Conservation (phyloP, 2,329 filamentous ascomycete genomes). For the Orbilia brochopaga region DNA sequence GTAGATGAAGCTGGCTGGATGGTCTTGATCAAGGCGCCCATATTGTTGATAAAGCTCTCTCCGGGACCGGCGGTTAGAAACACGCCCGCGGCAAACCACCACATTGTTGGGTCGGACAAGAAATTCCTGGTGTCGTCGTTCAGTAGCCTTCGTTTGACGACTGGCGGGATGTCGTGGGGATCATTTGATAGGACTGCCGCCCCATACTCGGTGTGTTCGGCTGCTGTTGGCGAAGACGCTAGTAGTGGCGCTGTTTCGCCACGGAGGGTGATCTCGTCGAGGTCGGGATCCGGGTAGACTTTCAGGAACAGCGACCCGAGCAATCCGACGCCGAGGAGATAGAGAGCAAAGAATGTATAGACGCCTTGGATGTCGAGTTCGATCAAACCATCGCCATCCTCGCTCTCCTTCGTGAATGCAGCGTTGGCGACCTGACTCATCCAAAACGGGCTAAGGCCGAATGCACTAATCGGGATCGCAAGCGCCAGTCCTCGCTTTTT, state of each 20-base stretch:
- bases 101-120: constrained; percentile 89
- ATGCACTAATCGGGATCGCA: constrained; percentile 87
- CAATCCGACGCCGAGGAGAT: constrained; percentile 74
- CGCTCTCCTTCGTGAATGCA: constrained; percentile 72
- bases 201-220: constrained; percentile 60
- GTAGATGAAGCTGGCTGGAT: constrained; percentile 67
- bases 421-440: constrained; percentile 84
- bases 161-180: constrained; percentile 58
- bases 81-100: constrained; percentile 88
- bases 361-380: constrained; percentile 79
- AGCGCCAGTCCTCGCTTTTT: constrained; percentile 86
- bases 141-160: constrained; percentile 85
- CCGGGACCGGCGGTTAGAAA: constrained; percentile 91
- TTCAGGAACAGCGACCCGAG: constrained; percentile 75
- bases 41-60: constrained; percentile 97
- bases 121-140: constrained; percentile 90
- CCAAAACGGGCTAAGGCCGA: constrained; percentile 95
- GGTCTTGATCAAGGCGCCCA: constrained; percentile 92
- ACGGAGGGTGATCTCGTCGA: constrained; percentile 33
- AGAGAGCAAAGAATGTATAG: constrained; percentile 80
- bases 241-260: constrained; percentile 45
- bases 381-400: constrained; percentile 65
- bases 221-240: constrained; percentile 56
- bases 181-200: constrained; percentile 63
- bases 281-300: constrained; percentile 72